Conservation (phyloP, 257 asterid genomes). For the Jasminum sambac region DNA sequence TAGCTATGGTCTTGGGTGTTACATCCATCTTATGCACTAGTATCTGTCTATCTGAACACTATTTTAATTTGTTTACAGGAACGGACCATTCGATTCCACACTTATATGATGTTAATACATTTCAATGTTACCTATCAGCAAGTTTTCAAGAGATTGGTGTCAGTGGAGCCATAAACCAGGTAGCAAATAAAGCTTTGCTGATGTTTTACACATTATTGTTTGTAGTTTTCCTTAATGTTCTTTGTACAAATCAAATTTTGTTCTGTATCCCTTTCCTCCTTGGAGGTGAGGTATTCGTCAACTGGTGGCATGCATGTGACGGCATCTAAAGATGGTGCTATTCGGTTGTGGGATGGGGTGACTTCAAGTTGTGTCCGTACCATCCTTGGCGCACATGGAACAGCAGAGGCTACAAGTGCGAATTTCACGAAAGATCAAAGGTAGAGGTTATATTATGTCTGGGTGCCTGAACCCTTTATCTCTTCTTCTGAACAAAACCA, state of each 20-base stretch:
- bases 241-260: neutral
- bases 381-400: conserved; percentile 73
- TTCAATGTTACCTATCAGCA: conserved; percentile 75
- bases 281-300: conserved; percentile 72
- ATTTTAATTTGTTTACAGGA: conserved; percentile 45
- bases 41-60: conserved; percentile 27
- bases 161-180: conserved; percentile 86
- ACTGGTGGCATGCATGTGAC: conserved; percentile 80
- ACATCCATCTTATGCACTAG: neutral
- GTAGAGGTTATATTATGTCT: conserved; percentile 29
- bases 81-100: conserved; percentile 82
- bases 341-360: conserved; percentile 83
- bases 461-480: neutral
- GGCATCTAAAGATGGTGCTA: conserved; percentile 84
- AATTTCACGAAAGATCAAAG: conserved; percentile 74
- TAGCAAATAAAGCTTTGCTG: conserved; percentile 20
- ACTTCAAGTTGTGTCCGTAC: conserved; percentile 72
- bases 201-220: conserved; percentile 2
- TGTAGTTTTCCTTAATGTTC: conserved; percentile 5
- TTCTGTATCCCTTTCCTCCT: conserved; percentile 11
- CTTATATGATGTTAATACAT: conserved; percentile 77
- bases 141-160: conserved; percentile 57
- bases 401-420: conserved; percentile 76
- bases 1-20: too few relatives aligned
- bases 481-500: conserved; percentile 4